Conservation (phyloP, 1,284 basidiomycete genomes). For the Taiwanofungus camphoratus region DNA sequence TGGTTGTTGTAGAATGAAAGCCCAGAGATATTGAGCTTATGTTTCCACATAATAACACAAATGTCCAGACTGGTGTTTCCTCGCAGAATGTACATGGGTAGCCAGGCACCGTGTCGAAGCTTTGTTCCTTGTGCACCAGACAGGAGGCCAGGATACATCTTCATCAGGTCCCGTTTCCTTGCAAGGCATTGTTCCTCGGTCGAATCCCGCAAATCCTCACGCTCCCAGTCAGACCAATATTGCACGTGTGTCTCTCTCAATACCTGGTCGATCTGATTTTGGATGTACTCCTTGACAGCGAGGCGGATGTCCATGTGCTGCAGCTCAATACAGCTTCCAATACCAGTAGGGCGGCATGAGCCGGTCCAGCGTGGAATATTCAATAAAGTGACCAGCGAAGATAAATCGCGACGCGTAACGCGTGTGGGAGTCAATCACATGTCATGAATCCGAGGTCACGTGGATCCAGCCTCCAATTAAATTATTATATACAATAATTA, state of each 20-base stretch:
- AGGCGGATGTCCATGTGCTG: constrained; percentile 4
- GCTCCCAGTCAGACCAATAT: constrained; percentile 7
- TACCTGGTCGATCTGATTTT: constrained; percentile 10
- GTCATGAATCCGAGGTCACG: no score
- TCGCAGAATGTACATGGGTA: constrained; percentile 11
- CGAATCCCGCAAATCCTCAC: constrained; percentile 10
- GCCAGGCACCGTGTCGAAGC: constrained; percentile 7
- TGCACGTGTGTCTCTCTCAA: constrained; percentile 1
- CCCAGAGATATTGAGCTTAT: not conserved
- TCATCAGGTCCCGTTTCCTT: constrained; percentile 5
- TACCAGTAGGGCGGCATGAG: no score
- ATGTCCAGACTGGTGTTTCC: not conserved
- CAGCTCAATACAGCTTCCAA: not conserved
- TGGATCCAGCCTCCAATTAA: no score
- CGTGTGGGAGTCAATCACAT: no score
- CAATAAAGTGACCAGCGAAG: no score
- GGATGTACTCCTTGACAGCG: constrained; percentile 6
- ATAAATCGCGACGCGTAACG: no score
- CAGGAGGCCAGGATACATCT: constrained; percentile 9
- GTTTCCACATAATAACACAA: constrained; percentile 11
- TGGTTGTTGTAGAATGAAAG: constrained; percentile 14
- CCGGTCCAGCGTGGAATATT: no score
- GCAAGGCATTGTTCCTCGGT: not conserved
- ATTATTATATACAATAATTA: no score
- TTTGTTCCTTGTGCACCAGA: no score